Conservation (phyloP, 768 basidiomycete species). For the Mrakia frigida region DNA sequence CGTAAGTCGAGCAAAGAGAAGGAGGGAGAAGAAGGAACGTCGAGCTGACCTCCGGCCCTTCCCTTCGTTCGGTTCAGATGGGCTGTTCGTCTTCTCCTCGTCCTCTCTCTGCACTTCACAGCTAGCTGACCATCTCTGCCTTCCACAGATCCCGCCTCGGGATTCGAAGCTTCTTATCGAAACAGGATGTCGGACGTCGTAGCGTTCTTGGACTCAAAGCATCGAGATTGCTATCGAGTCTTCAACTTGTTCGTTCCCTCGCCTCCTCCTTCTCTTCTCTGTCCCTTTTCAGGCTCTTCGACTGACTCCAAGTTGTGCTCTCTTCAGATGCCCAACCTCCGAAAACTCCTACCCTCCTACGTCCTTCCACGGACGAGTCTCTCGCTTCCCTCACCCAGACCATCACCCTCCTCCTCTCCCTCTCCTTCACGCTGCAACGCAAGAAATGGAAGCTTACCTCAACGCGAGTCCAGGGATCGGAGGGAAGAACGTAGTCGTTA, state of each 20-base stretch:
- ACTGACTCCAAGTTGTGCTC: background rate
- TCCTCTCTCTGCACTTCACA: background rate
- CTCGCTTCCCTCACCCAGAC: constrained; percentile 82
- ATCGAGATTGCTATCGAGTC: constrained; percentile 74
- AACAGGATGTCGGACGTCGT: constrained; percentile 71
- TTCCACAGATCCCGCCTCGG: constrained; percentile 58
- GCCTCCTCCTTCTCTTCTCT: background rate
- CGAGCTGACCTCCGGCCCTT: constrained; percentile 57
- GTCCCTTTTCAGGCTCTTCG: background rate
- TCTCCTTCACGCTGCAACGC: constrained; percentile 63
- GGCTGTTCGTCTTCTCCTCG: constrained; percentile 50
- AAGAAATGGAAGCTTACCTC: constrained; percentile 72
- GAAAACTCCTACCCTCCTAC: constrained; percentile 73
- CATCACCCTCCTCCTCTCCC: constrained; percentile 83
- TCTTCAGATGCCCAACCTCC: constrained; percentile 58
- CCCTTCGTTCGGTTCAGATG: constrained; percentile 40
- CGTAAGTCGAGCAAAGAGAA: constrained; percentile 21
- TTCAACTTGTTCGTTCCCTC: constrained; percentile 60
- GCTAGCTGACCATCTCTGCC: background rate
- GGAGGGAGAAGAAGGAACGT: constrained; percentile 10
- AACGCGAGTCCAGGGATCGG: constrained; percentile 48
- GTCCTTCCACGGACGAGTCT: constrained; percentile 67
- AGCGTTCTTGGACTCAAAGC: constrained; percentile 65
- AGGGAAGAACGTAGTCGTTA: constrained; percentile 61
- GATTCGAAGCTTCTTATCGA: constrained; percentile 71